Base-by-base conservation (phyloP, 2,329 filamentous ascomycete genomes). In the Gaeumannomyces tritici region DNA sequence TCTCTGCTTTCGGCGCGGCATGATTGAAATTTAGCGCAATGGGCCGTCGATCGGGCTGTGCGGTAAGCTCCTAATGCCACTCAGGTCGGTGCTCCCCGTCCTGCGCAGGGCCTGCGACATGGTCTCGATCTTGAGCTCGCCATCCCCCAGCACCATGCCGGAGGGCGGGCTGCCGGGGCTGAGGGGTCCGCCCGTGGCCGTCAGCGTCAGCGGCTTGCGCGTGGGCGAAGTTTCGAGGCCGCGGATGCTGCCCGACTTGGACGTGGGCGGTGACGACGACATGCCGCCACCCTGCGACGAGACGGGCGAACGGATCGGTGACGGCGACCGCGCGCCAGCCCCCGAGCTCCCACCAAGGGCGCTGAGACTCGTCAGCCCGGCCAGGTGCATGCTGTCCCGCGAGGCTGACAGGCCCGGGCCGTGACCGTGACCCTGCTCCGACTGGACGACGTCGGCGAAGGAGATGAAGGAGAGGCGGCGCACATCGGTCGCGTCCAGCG, bases 401-500 rank as follows among this genome's bases (percentile, higher is more conserved):
- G 82, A 87, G 54, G 73, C 75, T 24, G 79, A 77, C 42, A 79
- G 77, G 63, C 86, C 83, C 15, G 63, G 61, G 31, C 65, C 64
- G 24, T 67, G 64, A 51, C 28, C n/a, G 24, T 57, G 26, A 33
- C 84, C 85, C 69, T 93, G 90, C 73, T 95, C 90, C 42, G 88
- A 84, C 72, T 96, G 91, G 55, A 98, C 91, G 12, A 98, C 91
- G 70, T 98, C 93, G 65, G 93, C 93, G 74, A 98, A 98, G 9
- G 92, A 96, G 72, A 98, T 96, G 77, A 98, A 98, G 73, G 90
- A 95, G 65, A 98, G 77, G 27, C 93, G 86, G 57, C 91, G 87
- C 24, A 96, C 84, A 69, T 96, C 93, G 58, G 85, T 82, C 54
- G 82, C 83, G 70, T 96, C 92, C 65, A 93, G 78, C 57, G 88